Evolutionary conservation across 768 basidiomycete species (phyloP).

Genomic region (Steccherinum ochraceum): DNA sequence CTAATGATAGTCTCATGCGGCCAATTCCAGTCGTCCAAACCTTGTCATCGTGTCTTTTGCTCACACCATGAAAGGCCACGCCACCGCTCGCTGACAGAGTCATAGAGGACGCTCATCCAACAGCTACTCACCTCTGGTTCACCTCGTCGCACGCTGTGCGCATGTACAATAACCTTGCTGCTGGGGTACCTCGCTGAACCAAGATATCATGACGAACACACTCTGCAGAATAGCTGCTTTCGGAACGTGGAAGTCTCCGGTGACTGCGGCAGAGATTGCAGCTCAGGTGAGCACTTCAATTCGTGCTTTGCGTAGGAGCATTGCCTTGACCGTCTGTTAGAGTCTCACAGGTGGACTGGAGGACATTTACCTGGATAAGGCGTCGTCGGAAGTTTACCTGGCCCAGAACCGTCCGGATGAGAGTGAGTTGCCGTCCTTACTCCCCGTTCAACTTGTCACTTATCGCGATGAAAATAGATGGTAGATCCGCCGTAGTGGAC

Average conservation of each 20-base stretch:
- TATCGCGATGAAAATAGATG: neutral
- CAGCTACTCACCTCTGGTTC: neutral
- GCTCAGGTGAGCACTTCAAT: neutral
- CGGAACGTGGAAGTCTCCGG: neutral
- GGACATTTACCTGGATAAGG: conserved; percentile 6
- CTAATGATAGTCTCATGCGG: too few relatives aligned
- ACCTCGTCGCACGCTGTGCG: neutral
- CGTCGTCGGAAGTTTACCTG: conserved; percentile 3
- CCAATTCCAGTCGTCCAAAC: too few relatives aligned
- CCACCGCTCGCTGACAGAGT: neutral
- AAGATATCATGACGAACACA: neutral
- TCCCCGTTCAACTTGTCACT: neutral
- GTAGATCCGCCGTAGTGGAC: conserved; percentile 8
- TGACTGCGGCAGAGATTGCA: neutral
- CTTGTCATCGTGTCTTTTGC: too few relatives aligned
- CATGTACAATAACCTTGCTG: neutral
- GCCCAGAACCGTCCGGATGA: conserved; percentile 7
- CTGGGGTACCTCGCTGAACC: neutral
- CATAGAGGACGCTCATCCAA: neutral
- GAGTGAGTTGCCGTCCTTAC: conserved; percentile 1
- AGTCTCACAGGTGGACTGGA: conserved; percentile 7
- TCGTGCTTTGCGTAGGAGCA: neutral
- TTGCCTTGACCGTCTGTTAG: neutral
- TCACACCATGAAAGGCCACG: neutral
- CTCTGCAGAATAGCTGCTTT: neutral